phyloP scores from a whole-genome alignment of 441 rosid species.

The Pelargonium fulgidum region DNA sequence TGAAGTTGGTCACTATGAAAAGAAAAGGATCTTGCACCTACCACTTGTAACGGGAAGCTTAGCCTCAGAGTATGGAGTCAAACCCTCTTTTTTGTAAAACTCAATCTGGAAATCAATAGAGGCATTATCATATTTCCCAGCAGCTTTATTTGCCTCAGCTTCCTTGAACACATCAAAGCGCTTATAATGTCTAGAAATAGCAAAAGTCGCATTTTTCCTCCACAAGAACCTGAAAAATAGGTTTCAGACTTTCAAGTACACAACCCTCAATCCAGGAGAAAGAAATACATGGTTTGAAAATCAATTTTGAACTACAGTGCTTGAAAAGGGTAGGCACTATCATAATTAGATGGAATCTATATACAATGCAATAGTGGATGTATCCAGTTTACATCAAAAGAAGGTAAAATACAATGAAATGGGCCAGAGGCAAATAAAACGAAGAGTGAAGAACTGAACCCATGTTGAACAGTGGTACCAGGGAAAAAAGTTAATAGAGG shows the following conservation, averaged over 20 bases:
- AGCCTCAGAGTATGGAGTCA: slow-evolving; percentile 68
- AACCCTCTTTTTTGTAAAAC: slow-evolving; percentile 81
- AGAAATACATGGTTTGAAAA: background rate
- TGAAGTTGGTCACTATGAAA: background rate
- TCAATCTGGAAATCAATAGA: slow-evolving; percentile 84
- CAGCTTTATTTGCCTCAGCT: slow-evolving; percentile 98
- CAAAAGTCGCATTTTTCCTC: slow-evolving; percentile 80
- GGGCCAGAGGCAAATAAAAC: too few species aligned
- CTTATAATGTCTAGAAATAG: slow-evolving; percentile 81
- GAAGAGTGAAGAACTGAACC: too few species aligned
- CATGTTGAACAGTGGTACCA: too few species aligned
- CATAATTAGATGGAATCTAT: too few species aligned
- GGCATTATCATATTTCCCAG: slow-evolving; percentile 76
- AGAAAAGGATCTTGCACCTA: slow-evolving; percentile 24
- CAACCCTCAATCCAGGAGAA: background rate
- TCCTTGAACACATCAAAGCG: slow-evolving; percentile 78
- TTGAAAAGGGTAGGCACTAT: too few species aligned
- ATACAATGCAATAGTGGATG: too few species aligned
- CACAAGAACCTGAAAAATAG: slow-evolving; percentile 64
- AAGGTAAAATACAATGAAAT: too few species aligned
- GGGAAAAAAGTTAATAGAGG: too few species aligned
- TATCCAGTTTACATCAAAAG: too few species aligned
- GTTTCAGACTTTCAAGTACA: background rate
- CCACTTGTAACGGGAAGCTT: slow-evolving; percentile 93
- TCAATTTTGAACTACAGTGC: too few species aligned